A percentile compares a stretch with the other conserved stretches of the same genome.
Conservation (phyloP, 1,284 basidiomycete genomes). For the Athelia sp. region DNA sequence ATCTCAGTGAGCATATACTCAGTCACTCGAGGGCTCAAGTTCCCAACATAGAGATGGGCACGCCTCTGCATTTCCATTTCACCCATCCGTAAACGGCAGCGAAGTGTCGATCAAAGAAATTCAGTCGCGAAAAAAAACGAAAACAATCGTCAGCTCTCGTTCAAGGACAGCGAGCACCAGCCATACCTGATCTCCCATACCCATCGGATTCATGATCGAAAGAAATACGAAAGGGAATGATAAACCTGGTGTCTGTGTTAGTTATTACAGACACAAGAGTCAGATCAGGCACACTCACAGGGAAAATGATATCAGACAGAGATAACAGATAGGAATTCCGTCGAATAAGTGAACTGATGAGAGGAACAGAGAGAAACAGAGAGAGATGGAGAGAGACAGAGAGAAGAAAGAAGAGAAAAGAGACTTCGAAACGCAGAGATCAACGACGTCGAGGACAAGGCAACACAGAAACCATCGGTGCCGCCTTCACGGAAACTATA, state of each 20-base stretch:
- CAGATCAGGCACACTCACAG: conserved; percentile 28
- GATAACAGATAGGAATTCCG: conserved; percentile 41
- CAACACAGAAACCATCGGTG: conserved; percentile 12
- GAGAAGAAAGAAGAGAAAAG: conserved; percentile 36
- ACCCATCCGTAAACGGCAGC: conserved; percentile 13
- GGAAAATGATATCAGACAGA: conserved; percentile 29
- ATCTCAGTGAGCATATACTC: conserved; percentile 96
- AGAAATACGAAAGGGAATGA: conserved; percentile 39
- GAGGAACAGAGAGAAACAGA: conserved; percentile 33
- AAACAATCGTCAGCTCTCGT: conserved; percentile 26
- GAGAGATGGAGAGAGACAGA: conserved; percentile 38
- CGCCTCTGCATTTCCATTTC: conserved; percentile 47
- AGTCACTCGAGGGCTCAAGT: conserved; percentile 89
- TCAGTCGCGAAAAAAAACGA: conserved; percentile 17
- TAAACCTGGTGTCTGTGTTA: conserved; percentile 31
- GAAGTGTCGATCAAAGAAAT: conserved; percentile 16
- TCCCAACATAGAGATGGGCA: conserved; percentile 96
- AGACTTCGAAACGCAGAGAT: conserved; percentile 26
- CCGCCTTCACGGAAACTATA: conserved; percentile 13
- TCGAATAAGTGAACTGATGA: conserved; percentile 42
- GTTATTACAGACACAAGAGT: conserved; percentile 32
- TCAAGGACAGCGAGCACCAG: conserved; percentile 64
- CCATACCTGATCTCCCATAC: conserved; percentile 48
- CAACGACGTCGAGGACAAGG: conserved; percentile 2
- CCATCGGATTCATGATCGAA: conserved; percentile 76